Base-by-base conservation (phyloP, 2,329 filamentous ascomycete species). In the Trichocomaceae sp. region DNA sequence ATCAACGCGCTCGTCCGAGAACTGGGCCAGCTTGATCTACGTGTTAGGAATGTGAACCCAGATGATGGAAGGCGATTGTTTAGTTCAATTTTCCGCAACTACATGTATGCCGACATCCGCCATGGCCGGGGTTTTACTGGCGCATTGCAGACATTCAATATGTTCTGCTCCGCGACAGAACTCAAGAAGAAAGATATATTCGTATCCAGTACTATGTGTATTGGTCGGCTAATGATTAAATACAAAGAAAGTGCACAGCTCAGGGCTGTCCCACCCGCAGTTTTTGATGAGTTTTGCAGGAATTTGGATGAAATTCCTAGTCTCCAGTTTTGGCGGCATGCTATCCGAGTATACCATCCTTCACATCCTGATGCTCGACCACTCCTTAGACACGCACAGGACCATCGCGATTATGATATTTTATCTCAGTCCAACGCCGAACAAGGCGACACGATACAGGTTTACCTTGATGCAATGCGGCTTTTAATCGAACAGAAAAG, bases 401-500 rank as follows among this genome's bases (percentile, higher is more conserved):
- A 31, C 5, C 41, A 66, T 17, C 60, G 6, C 31, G 31, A 29
- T 29, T 10, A 29, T 29, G 26, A 29, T 8, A 29, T 8, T 29
- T 39, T 29, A 3, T 22, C 50, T 41, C 42, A 12, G 1, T 26
- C 19, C 1, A 42, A 54, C 10, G 37, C 35, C 42, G 58, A 63
- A 20, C 64, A 64, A 19, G 67, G 67, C 50, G 58, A 60, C 33
- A 62, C 72, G 44, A 61, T 72, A 39, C 62, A 61, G 2, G 62
- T 67, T n/a, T 63, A 68, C 9, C 67, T 72, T 35, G 68, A 72
- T 48, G 71, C 66, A 6, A 65, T 75, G n/a, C 66, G 68, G 26
- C 52, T 75, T 20, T 62, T 71, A 42, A 60, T 70, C 23, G 66
- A 71, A 15, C 65, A 66, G 52, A 64, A 66, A 35, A 60, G 63